A percentile compares a stretch with the other conserved stretches of the same genome.
These are phyloP conservation scores for Verbascum thapsus DNA, from an alignment of 257 asterid genomes.

Conservation along the genomic window DNA sequence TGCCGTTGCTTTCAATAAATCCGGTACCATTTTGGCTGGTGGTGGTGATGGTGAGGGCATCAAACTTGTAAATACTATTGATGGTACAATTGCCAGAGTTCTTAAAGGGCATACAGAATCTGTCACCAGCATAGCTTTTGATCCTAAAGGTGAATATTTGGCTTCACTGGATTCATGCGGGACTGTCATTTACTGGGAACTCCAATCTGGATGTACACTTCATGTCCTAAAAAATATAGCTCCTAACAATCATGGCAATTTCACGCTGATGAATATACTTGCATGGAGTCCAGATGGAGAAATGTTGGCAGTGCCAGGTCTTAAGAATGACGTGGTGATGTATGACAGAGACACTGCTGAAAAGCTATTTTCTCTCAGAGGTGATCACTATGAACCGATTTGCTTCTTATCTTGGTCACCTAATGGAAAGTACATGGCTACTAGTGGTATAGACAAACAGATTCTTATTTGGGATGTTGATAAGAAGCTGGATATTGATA, in stretches of 20 bases:
- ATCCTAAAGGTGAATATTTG: slow-evolving; percentile 86
- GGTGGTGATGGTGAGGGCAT: slow-evolving; percentile 98
- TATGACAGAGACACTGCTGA: slow-evolving; percentile 98
- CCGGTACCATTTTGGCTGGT: slow-evolving; percentile 90
- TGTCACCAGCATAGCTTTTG: slow-evolving; percentile 87
- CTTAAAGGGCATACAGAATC: slow-evolving; percentile 94
- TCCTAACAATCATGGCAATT: slow-evolving; percentile 65
- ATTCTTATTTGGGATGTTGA: slow-evolving; percentile 92
- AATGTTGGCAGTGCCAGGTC: slow-evolving; percentile 88
- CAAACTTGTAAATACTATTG: slow-evolving; percentile 88
- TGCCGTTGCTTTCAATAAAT: slow-evolving; percentile 80
- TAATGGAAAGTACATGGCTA: slow-evolving; percentile 94
- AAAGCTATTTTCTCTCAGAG: slow-evolving; percentile 75
- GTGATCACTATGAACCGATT: slow-evolving; percentile 80
- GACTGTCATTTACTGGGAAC: slow-evolving; percentile 90
- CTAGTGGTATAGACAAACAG: slow-evolving; percentile 86
- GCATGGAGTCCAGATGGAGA: slow-evolving; percentile 99
- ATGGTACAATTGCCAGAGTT: slow-evolving; percentile 88
- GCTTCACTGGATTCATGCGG: slow-evolving; percentile 91
- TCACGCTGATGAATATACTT: slow-evolving; percentile 58
- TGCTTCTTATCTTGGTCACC: slow-evolving; percentile 98
- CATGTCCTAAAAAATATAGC: slow-evolving; percentile 81
- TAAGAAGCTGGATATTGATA: slow-evolving; percentile 84
- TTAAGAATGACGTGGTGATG: slow-evolving; percentile 89
- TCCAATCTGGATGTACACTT: slow-evolving; percentile 75